Conservation (phyloP, 345 rosid genomes). For the Ailanthus altissimus region DNA sequence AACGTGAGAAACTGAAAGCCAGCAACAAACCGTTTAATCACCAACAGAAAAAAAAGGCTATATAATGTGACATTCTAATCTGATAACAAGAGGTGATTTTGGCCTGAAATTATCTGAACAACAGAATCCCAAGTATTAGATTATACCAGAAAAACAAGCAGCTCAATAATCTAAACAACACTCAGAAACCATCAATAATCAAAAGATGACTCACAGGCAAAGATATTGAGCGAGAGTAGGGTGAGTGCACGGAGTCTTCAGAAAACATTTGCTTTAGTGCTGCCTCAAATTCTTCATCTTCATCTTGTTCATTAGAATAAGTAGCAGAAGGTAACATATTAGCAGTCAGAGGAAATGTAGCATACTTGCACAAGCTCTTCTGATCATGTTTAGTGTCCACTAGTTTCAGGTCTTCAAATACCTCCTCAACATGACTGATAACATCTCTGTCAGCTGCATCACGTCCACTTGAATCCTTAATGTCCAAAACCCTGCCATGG, state of each 20-base stretch:
- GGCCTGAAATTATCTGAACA: background rate
- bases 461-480: conserved; percentile 34
- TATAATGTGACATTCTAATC: background rate
- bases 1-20: background rate
- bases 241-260: conserved; percentile 24
- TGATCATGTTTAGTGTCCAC: conserved; percentile 21
- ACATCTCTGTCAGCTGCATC: conserved; percentile 39
- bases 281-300: conserved; percentile 36
- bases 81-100: background rate
- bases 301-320: conserved; percentile 34
- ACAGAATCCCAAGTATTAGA: background rate
- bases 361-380: conserved; percentile 32
- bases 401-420: conserved; percentile 29
- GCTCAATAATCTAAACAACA: conserved; percentile 7
- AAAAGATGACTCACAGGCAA: conserved; percentile 41
- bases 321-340: conserved; percentile 18
- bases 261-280: conserved; percentile 39
- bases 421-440: conserved; percentile 37
- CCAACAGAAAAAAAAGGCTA: background rate
- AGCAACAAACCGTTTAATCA: background rate
- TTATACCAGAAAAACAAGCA: background rate
- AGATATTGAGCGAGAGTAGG: conserved; percentile 20
- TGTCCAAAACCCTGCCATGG: conserved; percentile 16
- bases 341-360: conserved; percentile 28
- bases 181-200: background rate